Conservation (phyloP, 352 stramenopile species). For the Peronospora farinosa region DNA sequence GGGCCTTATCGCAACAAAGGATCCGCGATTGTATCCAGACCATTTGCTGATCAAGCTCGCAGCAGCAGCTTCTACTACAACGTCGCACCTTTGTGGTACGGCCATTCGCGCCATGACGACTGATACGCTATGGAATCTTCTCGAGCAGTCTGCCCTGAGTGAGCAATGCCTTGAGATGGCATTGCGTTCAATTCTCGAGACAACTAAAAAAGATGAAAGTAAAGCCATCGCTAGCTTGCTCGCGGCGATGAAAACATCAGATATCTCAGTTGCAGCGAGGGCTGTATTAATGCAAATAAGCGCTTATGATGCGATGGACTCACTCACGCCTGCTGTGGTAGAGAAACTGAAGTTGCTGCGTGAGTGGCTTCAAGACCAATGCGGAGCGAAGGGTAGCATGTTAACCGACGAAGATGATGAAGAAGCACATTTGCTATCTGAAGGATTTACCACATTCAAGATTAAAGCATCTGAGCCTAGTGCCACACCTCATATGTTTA, state of each 20-base stretch:
- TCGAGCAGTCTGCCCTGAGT: slow-evolving; percentile 43
- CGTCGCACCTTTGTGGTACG: slow-evolving; percentile 40
- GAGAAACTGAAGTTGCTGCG: slow-evolving; percentile 25
- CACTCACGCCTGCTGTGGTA: slow-evolving; percentile 9
- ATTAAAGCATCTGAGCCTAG: slow-evolving; percentile 9
- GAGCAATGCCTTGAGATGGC: slow-evolving; percentile 37
- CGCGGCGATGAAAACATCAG: slow-evolving; percentile 22
- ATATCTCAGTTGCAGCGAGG: slow-evolving; percentile 21
- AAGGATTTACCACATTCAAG: slow-evolving; percentile 33
- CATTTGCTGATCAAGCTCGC: slow-evolving; percentile 61
- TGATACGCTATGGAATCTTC: slow-evolving; percentile 50
- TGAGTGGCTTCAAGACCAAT: slow-evolving; percentile 33
- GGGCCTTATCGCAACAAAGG: slow-evolving; percentile 70
- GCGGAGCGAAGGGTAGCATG: slow-evolving; percentile 13
- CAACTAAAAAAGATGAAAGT: slow-evolving; percentile 36
- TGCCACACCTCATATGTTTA: not conserved
- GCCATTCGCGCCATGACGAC: slow-evolving; percentile 55
- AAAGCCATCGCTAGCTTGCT: slow-evolving; percentile 34
- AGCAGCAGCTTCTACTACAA: slow-evolving; percentile 32
- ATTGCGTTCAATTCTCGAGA: slow-evolving; percentile 26
- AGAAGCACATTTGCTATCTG: slow-evolving; percentile 35
- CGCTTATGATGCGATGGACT: slow-evolving; percentile 15
- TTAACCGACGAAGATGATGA: slow-evolving; percentile 28
- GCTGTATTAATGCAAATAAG: slow-evolving; percentile 25
- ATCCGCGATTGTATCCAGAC: slow-evolving; percentile 60